Percentiles rank a stretch among this genome's conserved stretches.
Conservation (phyloP, 2,329 filamentous ascomycete species). For the Colletotrichum sp. region DNA sequence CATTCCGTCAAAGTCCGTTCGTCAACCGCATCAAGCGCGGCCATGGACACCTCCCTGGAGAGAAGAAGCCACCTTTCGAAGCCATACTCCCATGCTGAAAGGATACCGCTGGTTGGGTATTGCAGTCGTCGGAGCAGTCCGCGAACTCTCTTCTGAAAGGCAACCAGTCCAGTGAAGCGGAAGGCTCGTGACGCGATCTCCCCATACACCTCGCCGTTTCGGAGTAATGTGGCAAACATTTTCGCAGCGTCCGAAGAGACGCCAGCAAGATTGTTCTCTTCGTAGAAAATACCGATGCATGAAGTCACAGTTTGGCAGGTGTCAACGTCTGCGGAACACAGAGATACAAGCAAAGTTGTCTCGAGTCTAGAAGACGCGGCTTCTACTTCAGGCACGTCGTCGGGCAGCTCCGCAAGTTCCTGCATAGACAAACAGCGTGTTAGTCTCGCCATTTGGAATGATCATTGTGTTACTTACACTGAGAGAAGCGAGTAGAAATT, state of each 20-base stretch:
- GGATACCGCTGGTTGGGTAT: conserved; percentile 68
- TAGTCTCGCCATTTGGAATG: background rate
- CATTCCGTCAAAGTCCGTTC: conserved; percentile 66
- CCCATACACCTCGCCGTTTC: conserved; percentile 65
- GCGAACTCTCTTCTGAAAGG: conserved; percentile 71
- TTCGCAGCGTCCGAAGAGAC: conserved; percentile 55
- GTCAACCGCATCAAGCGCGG: conserved; percentile 54
- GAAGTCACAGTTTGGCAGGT: conserved; percentile 68
- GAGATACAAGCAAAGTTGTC: conserved; percentile 65
- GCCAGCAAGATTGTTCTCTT: conserved; percentile 63
- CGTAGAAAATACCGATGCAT: conserved; percentile 66
- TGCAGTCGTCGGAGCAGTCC: conserved; percentile 64
- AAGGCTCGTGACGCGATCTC: conserved; percentile 69
- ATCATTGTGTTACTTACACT: conserved; percentile 39
- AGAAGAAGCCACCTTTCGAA: conserved; percentile 70
- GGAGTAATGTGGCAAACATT: conserved; percentile 56
- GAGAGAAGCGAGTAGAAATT: conserved; percentile 56
- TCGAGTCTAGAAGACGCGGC: conserved; percentile 62
- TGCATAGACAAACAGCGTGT: conserved; percentile 28
- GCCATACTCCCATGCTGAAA: conserved; percentile 70
- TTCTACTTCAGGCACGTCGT: conserved; percentile 60
- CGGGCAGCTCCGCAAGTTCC: conserved; percentile 59
- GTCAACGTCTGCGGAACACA: conserved; percentile 70
- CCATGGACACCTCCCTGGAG: conserved; percentile 66
- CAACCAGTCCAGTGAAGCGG: conserved; percentile 71